Evolutionary conservation across 2,329 filamentous ascomycete species (phyloP), one percentile per base, ranked within the genome.

Genomic region (Penicillium sp.): DNA sequence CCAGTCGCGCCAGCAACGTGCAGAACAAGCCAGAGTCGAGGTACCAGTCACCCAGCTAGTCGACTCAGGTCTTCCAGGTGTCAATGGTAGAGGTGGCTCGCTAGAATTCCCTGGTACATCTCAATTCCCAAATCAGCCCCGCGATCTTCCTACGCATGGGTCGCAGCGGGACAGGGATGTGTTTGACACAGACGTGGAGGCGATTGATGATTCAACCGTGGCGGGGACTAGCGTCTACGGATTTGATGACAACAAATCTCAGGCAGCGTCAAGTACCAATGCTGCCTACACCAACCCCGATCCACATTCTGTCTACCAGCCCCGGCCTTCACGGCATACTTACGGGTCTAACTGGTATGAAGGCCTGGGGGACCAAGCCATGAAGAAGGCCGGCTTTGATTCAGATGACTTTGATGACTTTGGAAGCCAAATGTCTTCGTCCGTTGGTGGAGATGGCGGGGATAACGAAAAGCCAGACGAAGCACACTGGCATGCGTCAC

Each of bases 181-280:
- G 58, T 78, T 78, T 60, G 76, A 78, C 59, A 78, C 76, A 6
- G 76, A 78, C 60, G 74, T 77, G 9, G 76, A 78, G 57, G 75
- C 71, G 12, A 65, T 77, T 10, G 76, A 78, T 66, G 76, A 78
- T 60, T 77, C 76, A 4, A 78, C 76, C 7, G 71, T 77, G 64
- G 71, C 70, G 2, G 71, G 66, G 21, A 73, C 71, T 23, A 77
- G 78, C 67, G 58, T 79, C 55, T 60, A 75, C 53, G 71, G 68
- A 31, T 64, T 62, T 54, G 73, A 75, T 41, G 71, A 74, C 50
- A 58, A 58, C 49, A 66, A 69, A 29, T 62, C 66, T 35, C 67
- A 68, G 49, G 56, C 61, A 45, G 57, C 64, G 19, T 62, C 61
- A 19, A 63, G 62, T 40, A 52, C 43, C 7, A 64, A 63, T 53